Base-by-base conservation (phyloP, 2,329 filamentous ascomycete species). In the Onygenales sp. region DNA sequence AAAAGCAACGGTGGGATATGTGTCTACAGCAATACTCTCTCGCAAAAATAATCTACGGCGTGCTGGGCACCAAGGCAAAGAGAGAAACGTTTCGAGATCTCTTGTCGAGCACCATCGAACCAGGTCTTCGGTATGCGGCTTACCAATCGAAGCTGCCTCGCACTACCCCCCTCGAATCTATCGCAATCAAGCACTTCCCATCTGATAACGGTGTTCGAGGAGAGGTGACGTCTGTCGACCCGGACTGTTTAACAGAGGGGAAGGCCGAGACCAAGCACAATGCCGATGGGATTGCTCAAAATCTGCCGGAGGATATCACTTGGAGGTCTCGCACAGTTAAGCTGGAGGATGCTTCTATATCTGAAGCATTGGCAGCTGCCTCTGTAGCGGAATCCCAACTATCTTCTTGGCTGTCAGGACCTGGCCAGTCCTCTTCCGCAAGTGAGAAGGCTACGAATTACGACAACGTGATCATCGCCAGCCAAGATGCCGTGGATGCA, bases 401-500 rank as follows among this genome's bases (percentile, higher is more conserved):
- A 35, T 66, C 72, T 17, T 63, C 69, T 11, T 77, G 75, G 64
- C 63, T 81, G 33, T 61, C 71, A n/a, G 68, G 70, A 13, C 61
- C 70, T 10, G 68, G 72, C 11, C 71, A 72, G 47, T 64, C 65
- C 7, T 65, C 68, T 3, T 69, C 72, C 0, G 64, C 75, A 2
- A 73, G 68, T 60, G 87, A 93, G 56, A 83, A 85, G 63, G 89
- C 91, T 9, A 86, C 85, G 7, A 89, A 89, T 6, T 98, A 97
- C 68, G 93, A 98, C 62, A 87, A 87, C 58, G 85, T 97, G 51
- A 82, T 98, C 31, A 89, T 87, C 60, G 84, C 90, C 21, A 93
- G 89, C 60, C 93, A 97, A 70, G 92, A 98, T 66, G 89, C 89
- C 2, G 89, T 92, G 17, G 93, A 98, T 71, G 89, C 90, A 5